A percentile compares a stretch with the other conserved stretches of the same genome.
These are phyloP conservation scores for Kentomonas sorsogonicus DNA, from an alignment of 208 protist genomes.

Conservation along the genomic window DNA sequence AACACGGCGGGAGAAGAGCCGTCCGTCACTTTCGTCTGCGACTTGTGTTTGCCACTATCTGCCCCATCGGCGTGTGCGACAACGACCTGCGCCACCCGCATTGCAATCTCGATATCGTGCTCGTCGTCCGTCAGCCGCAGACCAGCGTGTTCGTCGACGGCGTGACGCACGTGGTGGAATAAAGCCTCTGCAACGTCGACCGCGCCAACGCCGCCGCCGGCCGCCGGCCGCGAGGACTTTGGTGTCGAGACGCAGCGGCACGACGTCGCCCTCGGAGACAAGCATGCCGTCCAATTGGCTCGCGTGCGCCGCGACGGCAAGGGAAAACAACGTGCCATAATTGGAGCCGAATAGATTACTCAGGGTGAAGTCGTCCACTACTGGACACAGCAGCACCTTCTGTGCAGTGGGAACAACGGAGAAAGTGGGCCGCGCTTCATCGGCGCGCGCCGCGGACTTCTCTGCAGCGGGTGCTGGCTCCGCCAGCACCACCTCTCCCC, in stretches of 20 bases:
- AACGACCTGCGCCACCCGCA: neutral
- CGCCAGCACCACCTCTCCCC: too few relatives aligned
- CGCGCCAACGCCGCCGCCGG: constrained; percentile 19
- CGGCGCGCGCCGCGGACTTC: neutral
- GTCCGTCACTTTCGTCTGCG: too few relatives aligned
- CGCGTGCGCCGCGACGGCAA: constrained; percentile 26
- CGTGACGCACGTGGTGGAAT: constrained; percentile 17
- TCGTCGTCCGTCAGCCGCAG: constrained; percentile 2
- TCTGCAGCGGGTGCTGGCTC: neutral
- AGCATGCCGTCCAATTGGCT: constrained; percentile 35
- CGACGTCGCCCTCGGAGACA: constrained; percentile 60
- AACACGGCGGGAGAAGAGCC: too few relatives aligned
- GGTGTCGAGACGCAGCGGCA: constrained; percentile 31
- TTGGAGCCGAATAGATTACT: constrained; percentile 45
- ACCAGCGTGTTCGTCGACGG: constrained; percentile 17
- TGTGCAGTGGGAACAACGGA: neutral
- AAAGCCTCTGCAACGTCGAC: constrained; percentile 33
- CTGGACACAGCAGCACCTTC: constrained; percentile 33
- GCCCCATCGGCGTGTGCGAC: too few relatives aligned
- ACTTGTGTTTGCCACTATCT: too few relatives aligned
- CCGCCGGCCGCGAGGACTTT: constrained; percentile 12
- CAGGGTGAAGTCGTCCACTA: constrained; percentile 41
- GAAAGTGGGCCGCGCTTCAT: neutral
- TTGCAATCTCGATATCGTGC: neutral
- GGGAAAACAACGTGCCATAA: constrained; percentile 36